Evolutionary conservation across 2,329 filamentous ascomycete species (phyloP).

Genomic region (Aspergillus sp.): DNA sequence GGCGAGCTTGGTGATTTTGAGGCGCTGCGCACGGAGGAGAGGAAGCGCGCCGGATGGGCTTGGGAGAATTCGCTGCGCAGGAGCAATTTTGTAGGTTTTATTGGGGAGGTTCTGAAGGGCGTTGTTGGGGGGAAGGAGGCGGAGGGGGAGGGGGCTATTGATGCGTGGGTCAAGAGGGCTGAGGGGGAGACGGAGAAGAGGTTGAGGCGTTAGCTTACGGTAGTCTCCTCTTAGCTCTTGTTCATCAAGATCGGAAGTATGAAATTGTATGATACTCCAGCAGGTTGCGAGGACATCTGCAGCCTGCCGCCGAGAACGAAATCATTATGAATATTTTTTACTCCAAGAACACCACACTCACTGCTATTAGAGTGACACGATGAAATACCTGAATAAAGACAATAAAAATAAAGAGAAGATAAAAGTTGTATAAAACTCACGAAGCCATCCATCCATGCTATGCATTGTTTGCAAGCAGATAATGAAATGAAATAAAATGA

Average conservation of each 20-base stretch:
- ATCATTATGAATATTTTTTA: neutral
- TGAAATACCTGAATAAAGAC: neutral
- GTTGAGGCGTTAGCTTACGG: conserved; percentile 19
- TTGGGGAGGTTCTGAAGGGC: conserved; percentile 83
- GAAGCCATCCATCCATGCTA: neutral
- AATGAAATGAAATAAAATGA: neutral
- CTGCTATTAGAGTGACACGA: neutral
- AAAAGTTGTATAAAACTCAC: neutral
- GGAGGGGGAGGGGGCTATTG: conserved; percentile 65
- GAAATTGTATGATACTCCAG: neutral
- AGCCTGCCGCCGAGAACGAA: neutral
- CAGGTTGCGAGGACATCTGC: neutral
- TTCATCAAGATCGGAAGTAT: neutral
- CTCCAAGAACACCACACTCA: neutral
- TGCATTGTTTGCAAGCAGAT: neutral
- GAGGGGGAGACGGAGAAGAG: conserved; percentile 45
- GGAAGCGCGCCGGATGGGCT: conserved; percentile 81
- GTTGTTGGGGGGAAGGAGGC: conserved; percentile 74
- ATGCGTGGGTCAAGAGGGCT: conserved; percentile 77
- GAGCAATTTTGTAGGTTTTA: conserved; percentile 96
- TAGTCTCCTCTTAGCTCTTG: neutral
- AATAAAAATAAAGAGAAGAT: neutral
- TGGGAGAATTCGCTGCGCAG: conserved; percentile 91
- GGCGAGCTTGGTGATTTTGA: conserved; percentile 80
- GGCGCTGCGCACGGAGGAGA: conserved; percentile 73